A percentile compares a stretch with the other conserved stretches of the same genome.
Evolutionary conservation across 306 rosid species (phyloP).

Genomic region (Hippophae gyantsensis): DNA sequence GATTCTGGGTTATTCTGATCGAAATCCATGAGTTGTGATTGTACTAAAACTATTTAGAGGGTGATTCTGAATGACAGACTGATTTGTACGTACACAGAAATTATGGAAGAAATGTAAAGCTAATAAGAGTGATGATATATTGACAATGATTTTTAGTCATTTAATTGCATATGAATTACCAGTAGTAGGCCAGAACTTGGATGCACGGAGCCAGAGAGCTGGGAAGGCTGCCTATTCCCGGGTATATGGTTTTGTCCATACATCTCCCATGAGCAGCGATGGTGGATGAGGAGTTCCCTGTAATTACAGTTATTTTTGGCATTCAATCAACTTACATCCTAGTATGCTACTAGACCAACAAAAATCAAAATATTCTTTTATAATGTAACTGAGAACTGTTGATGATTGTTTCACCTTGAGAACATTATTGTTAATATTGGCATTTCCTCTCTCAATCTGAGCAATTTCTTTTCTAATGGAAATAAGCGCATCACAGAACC

Average conservation of each 20-base stretch:
- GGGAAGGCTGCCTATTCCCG: conserved; percentile 97
- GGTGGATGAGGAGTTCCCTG: conserved; percentile 99
- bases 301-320: conserved; percentile 16
- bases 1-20: no score
- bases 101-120: no score
- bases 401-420: conserved; percentile 55
- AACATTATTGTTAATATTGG: conserved; percentile 72
- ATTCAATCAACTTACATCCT: not conserved
- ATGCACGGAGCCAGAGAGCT: conserved; percentile 72
- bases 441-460: conserved; percentile 85
- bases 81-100: no score
- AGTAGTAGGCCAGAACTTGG: conserved; percentile 94
- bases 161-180: conserved; percentile 30
- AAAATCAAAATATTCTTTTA: not conserved
- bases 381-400: not conserved
- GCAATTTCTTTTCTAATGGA: conserved; percentile 83
- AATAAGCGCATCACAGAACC: conserved; percentile 85
- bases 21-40: no score
- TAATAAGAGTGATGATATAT: no score
- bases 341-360: not conserved
- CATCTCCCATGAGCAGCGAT: conserved; percentile 91
- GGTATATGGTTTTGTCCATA: conserved; percentile 93
- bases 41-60: no score
- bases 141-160: no score
- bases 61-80: no score